A percentile compares a stretch with the other conserved stretches of the same genome.
These are phyloP conservation scores for Candida neerlandica DNA, from an alignment of 1,139 yeast genomes.

Conservation along the genomic window DNA sequence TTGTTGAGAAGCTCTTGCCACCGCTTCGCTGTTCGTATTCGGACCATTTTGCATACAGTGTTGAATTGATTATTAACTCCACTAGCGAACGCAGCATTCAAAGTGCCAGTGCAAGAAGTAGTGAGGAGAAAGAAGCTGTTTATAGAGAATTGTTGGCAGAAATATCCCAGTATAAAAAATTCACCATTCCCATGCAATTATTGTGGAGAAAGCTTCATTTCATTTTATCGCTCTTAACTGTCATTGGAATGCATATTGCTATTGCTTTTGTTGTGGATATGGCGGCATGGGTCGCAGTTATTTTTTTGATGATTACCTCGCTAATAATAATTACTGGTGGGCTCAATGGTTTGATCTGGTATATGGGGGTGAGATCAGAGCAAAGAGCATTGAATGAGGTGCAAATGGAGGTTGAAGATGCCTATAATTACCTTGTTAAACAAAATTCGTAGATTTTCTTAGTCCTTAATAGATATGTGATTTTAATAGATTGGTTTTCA, in stretches of 20 bases:
- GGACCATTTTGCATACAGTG: conserved; percentile 89
- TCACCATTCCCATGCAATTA: conserved; percentile 62
- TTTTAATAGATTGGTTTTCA: too few species aligned
- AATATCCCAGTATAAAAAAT: conserved; percentile 54
- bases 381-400: conserved; percentile 76
- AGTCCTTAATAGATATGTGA: not conserved
- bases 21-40: conserved; percentile 70
- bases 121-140: conserved; percentile 30
- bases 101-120: not conserved
- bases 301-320: conserved; percentile 55
- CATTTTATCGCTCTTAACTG: conserved; percentile 49
- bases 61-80: conserved; percentile 40
- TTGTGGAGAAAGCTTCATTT: conserved; percentile 70
- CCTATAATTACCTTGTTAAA: conserved; percentile 18
- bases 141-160: conserved; percentile 60
- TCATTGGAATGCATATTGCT: conserved; percentile 38
- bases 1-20: conserved; percentile 66
- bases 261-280: conserved; percentile 58
- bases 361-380: conserved; percentile 78
- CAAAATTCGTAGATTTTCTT: conserved; percentile 1
- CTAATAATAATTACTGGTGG: conserved; percentile 66
- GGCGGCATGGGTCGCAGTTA: conserved; percentile 18
- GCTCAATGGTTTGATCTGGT: conserved; percentile 77
- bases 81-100: conserved; percentile 10
- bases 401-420: conserved; percentile 57